Conservation (phyloP, 352 stramenopile species). For the Elongisporangium undulatum region DNA sequence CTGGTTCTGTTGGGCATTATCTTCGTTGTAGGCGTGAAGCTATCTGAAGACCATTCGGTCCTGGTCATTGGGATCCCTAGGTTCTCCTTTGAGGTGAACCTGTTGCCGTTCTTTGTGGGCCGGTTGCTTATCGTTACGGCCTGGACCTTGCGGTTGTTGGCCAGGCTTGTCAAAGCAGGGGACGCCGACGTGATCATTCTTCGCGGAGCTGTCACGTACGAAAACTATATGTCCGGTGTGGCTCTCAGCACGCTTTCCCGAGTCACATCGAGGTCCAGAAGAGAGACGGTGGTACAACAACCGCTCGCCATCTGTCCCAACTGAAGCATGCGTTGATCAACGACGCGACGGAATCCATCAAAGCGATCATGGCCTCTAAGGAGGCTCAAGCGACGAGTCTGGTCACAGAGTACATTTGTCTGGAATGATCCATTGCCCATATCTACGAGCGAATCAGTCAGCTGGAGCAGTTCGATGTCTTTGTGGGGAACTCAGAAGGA, state of each 20-base stretch:
- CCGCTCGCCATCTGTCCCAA: too few relatives aligned
- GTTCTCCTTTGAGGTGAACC: background rate
- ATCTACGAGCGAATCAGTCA: conserved; percentile 41
- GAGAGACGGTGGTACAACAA: background rate
- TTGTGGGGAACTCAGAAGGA: conserved; percentile 76
- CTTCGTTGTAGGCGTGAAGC: background rate
- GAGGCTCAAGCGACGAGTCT: too few relatives aligned
- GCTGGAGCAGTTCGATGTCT: conserved; percentile 69
- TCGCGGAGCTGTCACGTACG: background rate
- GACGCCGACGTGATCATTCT: background rate
- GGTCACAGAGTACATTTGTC: conserved; percentile 19
- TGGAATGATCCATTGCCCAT: conserved; percentile 28
- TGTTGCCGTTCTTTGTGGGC: background rate
- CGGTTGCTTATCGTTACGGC: background rate
- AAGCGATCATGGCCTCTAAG: too few relatives aligned
- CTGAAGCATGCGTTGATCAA: too few relatives aligned
- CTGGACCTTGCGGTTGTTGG: background rate
- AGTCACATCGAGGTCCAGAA: background rate
- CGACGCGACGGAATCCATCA: too few relatives aligned
- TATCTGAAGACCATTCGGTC: background rate
- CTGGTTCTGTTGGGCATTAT: background rate
- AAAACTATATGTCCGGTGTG: background rate
- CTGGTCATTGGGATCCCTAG: background rate
- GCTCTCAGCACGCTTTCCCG: background rate
- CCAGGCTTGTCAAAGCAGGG: background rate